Conservation (phyloP, 768 basidiomycete species). For the Podaxis carcinomalis region DNA sequence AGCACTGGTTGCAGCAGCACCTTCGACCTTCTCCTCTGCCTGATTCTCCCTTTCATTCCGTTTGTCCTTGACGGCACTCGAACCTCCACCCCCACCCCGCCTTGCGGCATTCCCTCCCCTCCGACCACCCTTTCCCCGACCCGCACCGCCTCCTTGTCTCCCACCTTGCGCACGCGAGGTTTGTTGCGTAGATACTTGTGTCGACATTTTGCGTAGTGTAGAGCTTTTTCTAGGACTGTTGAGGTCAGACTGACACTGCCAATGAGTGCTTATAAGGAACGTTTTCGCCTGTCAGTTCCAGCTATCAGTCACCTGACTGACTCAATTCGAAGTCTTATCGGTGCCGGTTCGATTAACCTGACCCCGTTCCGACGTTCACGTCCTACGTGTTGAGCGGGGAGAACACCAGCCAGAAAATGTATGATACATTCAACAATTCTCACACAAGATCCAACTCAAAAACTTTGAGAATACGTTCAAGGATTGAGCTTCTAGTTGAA, state of each 20-base stretch:
- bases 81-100: not conserved
- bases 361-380: not conserved
- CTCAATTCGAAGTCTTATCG: not conserved
- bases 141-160: not conserved
- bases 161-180: not conserved
- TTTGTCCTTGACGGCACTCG: not conserved
- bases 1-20: not conserved
- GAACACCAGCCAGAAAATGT: not conserved
- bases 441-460: not conserved
- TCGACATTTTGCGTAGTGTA: not conserved
- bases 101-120: not conserved
- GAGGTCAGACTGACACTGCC: not conserved
- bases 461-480: not conserved
- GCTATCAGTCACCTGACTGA: not conserved
- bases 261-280: not conserved
- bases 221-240: not conserved
- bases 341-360: not conserved
- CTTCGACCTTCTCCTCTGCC: not conserved
- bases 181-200: conserved; percentile 1
- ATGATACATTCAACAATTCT: not conserved
- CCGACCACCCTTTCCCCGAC: not conserved
- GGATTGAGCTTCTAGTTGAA: not conserved
- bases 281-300: not conserved
- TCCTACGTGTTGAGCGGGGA: not conserved
- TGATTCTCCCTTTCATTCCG: not conserved